These are phyloP conservation scores for Xylaria venustula DNA, from an alignment of 495 filamentous ascomycete species.

Conservation along the genomic window DNA sequence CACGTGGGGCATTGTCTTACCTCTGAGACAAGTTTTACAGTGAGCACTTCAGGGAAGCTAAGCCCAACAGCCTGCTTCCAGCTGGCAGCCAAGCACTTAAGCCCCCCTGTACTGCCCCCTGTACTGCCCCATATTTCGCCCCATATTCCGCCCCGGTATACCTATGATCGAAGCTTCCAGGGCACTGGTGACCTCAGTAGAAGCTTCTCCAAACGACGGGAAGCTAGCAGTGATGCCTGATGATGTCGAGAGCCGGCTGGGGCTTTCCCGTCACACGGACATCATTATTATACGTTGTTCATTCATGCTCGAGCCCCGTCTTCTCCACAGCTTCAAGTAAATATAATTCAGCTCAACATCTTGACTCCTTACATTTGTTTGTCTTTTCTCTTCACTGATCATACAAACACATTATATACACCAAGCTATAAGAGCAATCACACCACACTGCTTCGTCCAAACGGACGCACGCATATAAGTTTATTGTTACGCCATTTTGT, in stretches of 20 bases:
- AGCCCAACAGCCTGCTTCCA: constrained; percentile 1
- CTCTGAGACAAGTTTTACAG: background rate
- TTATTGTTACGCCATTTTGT: too few relatives aligned
- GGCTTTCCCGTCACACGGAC: constrained; percentile 5
- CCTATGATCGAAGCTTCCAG: constrained; percentile 7
- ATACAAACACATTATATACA: constrained; percentile 10
- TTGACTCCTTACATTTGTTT: background rate
- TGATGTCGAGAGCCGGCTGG: constrained; percentile 15
- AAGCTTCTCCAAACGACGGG: constrained; percentile 17
- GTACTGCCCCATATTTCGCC: background rate
- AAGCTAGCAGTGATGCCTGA: constrained; percentile 20
- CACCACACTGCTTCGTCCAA: too few relatives aligned
- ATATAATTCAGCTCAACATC: constrained; percentile 3
- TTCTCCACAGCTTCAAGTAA: background rate
- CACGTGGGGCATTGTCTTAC: background rate
- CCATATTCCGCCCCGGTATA: background rate
- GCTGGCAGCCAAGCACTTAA: background rate
- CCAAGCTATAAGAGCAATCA: too few relatives aligned
- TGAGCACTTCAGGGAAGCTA: background rate
- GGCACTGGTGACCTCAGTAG: background rate
- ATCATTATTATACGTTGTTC: constrained; percentile 14
- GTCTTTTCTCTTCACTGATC: background rate
- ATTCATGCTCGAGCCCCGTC: background rate
- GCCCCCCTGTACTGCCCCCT: background rate
- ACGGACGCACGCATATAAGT: too few relatives aligned